Evolutionary conservation across 495 filamentous ascomycete species (phyloP).

Genomic region (Opeltia flavorubescens): DNA sequence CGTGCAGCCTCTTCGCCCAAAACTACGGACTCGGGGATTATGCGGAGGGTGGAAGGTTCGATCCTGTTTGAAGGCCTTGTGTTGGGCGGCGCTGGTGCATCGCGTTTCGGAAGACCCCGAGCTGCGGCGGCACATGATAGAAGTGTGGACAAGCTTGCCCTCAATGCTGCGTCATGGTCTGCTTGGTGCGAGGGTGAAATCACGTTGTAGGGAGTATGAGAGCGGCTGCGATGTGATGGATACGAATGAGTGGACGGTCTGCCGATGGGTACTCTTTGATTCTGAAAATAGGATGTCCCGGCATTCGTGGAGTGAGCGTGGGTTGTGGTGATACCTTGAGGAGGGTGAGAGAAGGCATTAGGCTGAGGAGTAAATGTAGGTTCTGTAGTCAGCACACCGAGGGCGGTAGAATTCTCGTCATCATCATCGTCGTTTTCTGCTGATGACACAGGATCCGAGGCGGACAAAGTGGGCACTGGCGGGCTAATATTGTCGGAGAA

Average conservation of each 20-base stretch:
- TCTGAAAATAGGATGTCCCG: slow-evolving; percentile 22
- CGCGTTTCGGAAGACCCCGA: slow-evolving; percentile 58
- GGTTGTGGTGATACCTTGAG: slow-evolving; percentile 5
- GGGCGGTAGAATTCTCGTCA: slow-evolving; percentile 69
- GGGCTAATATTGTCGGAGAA: slow-evolving; percentile 14
- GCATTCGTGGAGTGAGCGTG: slow-evolving; percentile 10
- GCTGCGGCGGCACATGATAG: slow-evolving; percentile 85
- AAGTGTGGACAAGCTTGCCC: slow-evolving; percentile 86
- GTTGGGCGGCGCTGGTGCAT: slow-evolving; percentile 16
- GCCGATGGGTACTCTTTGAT: slow-evolving; percentile 8
- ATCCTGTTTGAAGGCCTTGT: slow-evolving; percentile 11
- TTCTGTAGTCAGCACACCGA: slow-evolving; percentile 47
- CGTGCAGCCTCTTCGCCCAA: slow-evolving; percentile 31
- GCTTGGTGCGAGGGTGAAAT: slow-evolving; percentile 65
- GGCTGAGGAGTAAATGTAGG: slow-evolving; percentile 70
- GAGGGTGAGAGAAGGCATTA: slow-evolving; percentile 81
- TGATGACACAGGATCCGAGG: slow-evolving; percentile 21
- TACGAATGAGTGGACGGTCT: slow-evolving; percentile 14
- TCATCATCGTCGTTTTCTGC: slow-evolving; percentile 39
- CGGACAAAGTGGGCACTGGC: slow-evolving; percentile 13
- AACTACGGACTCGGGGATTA: slow-evolving; percentile 66
- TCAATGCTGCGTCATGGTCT: slow-evolving; percentile 85
- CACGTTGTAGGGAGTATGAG: slow-evolving; percentile 41
- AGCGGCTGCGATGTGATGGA: slow-evolving; percentile 16
- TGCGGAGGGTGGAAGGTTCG: slow-evolving; percentile 35